These are phyloP conservation scores for Saprolegnia parasitica DNA, from an alignment of 352 stramenopile species.

Conservation along the genomic window DNA sequence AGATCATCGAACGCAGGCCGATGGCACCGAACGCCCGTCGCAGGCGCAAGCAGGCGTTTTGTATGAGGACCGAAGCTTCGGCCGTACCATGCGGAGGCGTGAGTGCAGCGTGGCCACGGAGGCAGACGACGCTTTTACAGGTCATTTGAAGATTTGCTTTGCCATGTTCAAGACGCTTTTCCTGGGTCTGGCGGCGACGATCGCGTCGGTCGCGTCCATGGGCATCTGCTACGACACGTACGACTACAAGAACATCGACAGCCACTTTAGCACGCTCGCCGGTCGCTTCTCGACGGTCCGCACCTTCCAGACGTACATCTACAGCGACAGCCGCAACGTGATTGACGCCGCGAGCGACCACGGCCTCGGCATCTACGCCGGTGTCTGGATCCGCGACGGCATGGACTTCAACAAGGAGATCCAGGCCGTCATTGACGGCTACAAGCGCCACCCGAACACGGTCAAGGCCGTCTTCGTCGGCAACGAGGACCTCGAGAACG, in stretches of 20 bases:
- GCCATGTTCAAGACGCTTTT: too few species aligned
- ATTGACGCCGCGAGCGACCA: conserved; percentile 39
- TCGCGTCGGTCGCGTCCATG: not conserved
- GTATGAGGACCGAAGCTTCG: too few species aligned
- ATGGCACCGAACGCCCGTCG: too few species aligned
- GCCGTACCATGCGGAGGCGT: too few species aligned
- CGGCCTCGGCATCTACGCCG: conserved; percentile 48
- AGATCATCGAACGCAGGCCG: too few species aligned
- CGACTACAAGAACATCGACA: conserved; percentile 21
- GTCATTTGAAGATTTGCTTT: too few species aligned
- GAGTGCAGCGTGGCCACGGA: too few species aligned
- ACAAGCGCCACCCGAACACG: conserved; percentile 33
- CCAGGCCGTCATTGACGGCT: conserved; percentile 41
- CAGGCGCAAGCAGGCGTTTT: too few species aligned
- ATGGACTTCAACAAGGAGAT: conserved; percentile 38
- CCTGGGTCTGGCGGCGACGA: not conserved
- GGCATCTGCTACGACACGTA: conserved; percentile 27
- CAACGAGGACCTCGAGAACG: conserved; percentile 70
- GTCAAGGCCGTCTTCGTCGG: conserved; percentile 62
- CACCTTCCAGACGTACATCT: conserved; percentile 63
- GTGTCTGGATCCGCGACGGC: conserved; percentile 17
- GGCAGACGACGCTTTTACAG: too few species aligned
- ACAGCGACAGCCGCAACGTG: conserved; percentile 38
- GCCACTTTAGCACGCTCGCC: conserved; percentile 9
- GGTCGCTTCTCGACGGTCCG: conserved; percentile 49